Percentiles rank a stretch among this genome's conserved stretches.
These are phyloP conservation scores for Neurospora crassa DNA, from an alignment of 2,329 filamentous ascomycete genomes.

Conservation along the genomic window DNA sequence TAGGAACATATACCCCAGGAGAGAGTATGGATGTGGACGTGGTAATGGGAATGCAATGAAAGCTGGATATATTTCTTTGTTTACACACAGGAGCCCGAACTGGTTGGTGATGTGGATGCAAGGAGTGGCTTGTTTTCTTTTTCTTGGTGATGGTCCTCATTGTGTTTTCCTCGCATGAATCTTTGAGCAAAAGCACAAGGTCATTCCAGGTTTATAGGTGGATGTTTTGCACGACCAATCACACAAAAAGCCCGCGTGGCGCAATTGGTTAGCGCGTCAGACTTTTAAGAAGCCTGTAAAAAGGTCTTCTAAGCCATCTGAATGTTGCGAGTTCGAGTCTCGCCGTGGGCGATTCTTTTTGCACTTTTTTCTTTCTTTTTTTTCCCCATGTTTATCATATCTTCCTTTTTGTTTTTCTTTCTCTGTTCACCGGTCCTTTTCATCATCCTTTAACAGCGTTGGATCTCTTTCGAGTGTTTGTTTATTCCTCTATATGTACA, in stretches of 20 bases:
- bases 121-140: neutral
- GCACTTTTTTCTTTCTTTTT: neutral
- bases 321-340: slow-evolving; percentile 1
- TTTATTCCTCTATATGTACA: neutral
- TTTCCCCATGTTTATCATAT: too few species aligned
- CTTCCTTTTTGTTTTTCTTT: too few species aligned
- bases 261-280: slow-evolving; percentile 20
- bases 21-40: neutral
- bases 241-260: slow-evolving; percentile 14
- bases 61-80: neutral
- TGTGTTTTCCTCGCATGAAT: neutral
- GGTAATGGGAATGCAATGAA: neutral
- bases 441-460: neutral
- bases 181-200: neutral
- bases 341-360: neutral
- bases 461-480: neutral
- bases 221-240: neutral
- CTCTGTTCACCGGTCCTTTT: neutral
- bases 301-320: neutral
- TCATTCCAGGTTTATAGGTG: neutral
- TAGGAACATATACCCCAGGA: neutral
- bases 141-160: neutral
- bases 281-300: slow-evolving; percentile 11
- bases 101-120: neutral
- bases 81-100: neutral